Evolutionary conservation across 2,329 filamentous ascomycete species (phyloP), one percentile per base, ranked within the genome.

Genomic region (Claviceps capensis): DNA sequence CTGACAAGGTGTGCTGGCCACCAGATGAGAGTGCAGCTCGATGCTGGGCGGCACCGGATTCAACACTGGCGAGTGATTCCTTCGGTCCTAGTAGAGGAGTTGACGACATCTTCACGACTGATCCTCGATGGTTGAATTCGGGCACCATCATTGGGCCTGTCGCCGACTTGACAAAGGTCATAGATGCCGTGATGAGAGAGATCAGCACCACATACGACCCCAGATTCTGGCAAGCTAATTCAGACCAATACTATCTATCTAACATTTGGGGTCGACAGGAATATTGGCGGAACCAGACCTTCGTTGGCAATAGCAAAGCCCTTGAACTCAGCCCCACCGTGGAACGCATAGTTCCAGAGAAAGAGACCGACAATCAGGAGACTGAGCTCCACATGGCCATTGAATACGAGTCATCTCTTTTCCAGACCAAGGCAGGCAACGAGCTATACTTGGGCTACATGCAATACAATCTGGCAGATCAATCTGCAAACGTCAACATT

Each of bases 1-100:
- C 70, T 6, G 71, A 74, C 61, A 73, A 74, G 60, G 58, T 69
- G 37, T 72, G 70, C 58, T 72, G 65, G 62, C 71, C 71, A 1
- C 58, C 61, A 8, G 65, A 70, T 52, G 56, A 54, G 52, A 57
- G 56, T 5, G 65, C 65, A 23, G 57, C 67, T 4, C 69, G 68
- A 9, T 73, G 71, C 57, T 72, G 65, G 62, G 67, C 64, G 3
- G 65, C 65, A 2, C 71, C 71, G 4, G 50, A 60, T 6, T 67
- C 70, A 1, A 58, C 63, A 36, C 58, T 71, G 16, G 58, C 59
- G 2, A 37, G 48, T 8, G 52, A 61, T 6, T 58, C 64, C 1
- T 73, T 71, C 54, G 71, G 71, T 3, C 61, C 65, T 8, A 56
- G 65, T 36, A 63, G 62, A 3, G 65, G 66, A 43, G 60, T 60